These are phyloP conservation scores for Calonectria leucothoes DNA, from an alignment of 2,329 filamentous ascomycete genomes.

Conservation along the genomic window DNA sequence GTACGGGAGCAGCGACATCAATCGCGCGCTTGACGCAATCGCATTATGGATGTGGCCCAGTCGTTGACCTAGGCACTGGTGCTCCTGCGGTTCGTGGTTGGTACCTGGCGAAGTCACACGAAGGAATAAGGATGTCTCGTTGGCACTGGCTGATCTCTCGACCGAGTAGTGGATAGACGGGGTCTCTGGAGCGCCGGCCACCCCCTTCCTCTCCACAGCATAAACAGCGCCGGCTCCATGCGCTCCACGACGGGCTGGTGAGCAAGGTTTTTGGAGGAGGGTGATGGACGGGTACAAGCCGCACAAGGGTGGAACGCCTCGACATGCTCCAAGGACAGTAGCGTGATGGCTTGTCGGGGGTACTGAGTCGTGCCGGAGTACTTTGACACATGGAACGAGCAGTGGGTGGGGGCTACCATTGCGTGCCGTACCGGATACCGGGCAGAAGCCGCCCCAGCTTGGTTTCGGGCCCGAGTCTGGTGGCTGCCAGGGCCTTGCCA, in stretches of 20 bases:
- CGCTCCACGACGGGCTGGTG: slow-evolving; percentile 29
- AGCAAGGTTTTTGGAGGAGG: slow-evolving; percentile 36
- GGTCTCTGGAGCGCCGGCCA: background rate
- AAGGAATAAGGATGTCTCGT: slow-evolving; percentile 3
- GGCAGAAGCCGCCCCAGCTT: background rate
- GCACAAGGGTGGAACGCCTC: slow-evolving; percentile 28
- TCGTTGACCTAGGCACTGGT: background rate
- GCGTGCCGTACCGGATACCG: slow-evolving; percentile 31
- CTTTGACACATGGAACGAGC: slow-evolving; percentile 37
- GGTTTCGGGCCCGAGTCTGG: slow-evolving; percentile 26
- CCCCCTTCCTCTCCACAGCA: slow-evolving; percentile 29
- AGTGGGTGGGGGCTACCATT: slow-evolving; percentile 31
- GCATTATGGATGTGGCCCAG: background rate
- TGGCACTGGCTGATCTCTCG: background rate
- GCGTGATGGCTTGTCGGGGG: slow-evolving; percentile 30
- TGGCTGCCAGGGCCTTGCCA: slow-evolving; percentile 9
- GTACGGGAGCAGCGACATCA: background rate
- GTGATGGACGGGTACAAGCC: slow-evolving; percentile 28
- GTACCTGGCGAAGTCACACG: slow-evolving; percentile 1
- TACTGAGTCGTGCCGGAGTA: slow-evolving; percentile 31
- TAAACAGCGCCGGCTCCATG: slow-evolving; percentile 1
- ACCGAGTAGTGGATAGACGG: background rate
- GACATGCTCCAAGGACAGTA: slow-evolving; percentile 30
- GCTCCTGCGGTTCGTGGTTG: background rate
- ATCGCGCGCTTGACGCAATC: slow-evolving; percentile 14